Percentiles rank a stretch among this genome's conserved stretches.
These are phyloP conservation scores for Cyberlindnera euphorbiae DNA, from an alignment of 805 yeast species.

Conservation along the genomic window DNA sequence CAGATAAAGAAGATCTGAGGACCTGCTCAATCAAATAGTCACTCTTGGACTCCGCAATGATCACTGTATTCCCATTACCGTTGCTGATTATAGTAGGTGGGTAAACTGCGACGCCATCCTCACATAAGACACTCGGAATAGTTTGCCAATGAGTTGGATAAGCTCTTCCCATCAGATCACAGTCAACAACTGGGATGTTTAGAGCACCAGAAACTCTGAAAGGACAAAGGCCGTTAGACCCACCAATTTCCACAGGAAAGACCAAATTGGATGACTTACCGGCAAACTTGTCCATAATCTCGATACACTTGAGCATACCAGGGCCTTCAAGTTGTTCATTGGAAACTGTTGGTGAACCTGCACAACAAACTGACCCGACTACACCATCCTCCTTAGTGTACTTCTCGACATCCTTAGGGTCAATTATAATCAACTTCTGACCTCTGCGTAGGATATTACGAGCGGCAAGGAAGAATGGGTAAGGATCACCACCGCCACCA, in stretches of 20 bases:
- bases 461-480: slow-evolving; percentile 33
- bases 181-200: slow-evolving; percentile 32
- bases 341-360: slow-evolving; percentile 22
- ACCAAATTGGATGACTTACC: slow-evolving; percentile 31
- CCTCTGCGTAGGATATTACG: slow-evolving; percentile 33
- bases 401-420: slow-evolving; percentile 10
- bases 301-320: slow-evolving; percentile 24
- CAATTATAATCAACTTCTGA: slow-evolving; percentile 32
- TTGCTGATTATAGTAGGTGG: slow-evolving; percentile 29
- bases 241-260: slow-evolving; percentile 40
- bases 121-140: slow-evolving; percentile 21
- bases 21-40: slow-evolving; percentile 34
- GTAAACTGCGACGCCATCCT: slow-evolving; percentile 19
- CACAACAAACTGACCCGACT: slow-evolving; percentile 30
- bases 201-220: slow-evolving; percentile 22
- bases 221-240: slow-evolving; percentile 36
- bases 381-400: slow-evolving; percentile 18
- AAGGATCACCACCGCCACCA: slow-evolving; percentile 50
- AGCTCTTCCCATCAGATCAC: slow-evolving; percentile 46
- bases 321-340: slow-evolving; percentile 32
- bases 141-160: slow-evolving; percentile 42
- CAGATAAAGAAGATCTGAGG: slow-evolving; percentile 38
- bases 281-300: slow-evolving; percentile 28
- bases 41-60: slow-evolving; percentile 29
- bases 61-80: slow-evolving; percentile 39